Percentiles rank a stretch among this genome's conserved stretches.
phyloP scores from a whole-genome alignment of 306 rosid species.

The Quercus gilva region DNA sequence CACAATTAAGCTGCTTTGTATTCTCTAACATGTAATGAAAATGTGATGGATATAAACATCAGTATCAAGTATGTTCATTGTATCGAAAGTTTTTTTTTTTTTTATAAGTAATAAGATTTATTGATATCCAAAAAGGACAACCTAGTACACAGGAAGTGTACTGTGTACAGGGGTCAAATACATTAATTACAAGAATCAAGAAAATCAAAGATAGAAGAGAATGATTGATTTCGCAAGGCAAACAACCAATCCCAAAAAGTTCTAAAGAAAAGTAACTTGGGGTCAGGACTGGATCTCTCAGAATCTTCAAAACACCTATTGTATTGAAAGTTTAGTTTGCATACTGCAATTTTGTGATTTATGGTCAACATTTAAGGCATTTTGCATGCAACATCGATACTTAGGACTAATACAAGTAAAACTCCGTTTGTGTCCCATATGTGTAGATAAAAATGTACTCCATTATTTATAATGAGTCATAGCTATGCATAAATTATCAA shows the following conservation, averaged over 20 bases:
- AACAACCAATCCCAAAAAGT: too few species aligned
- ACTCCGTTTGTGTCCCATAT: background rate
- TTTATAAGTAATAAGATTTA: too few species aligned
- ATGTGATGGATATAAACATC: background rate
- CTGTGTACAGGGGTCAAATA: too few species aligned
- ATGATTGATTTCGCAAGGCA: too few species aligned
- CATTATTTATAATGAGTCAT: background rate
- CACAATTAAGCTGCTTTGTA: constrained; percentile 9
- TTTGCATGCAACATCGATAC: background rate
- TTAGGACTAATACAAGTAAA: background rate
- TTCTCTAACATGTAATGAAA: background rate
- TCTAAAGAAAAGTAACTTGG: too few species aligned
- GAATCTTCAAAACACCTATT: too few species aligned
- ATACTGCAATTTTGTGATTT: background rate
- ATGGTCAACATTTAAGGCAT: too few species aligned
- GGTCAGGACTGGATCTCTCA: too few species aligned
- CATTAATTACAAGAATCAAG: too few species aligned
- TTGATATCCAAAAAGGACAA: too few species aligned
- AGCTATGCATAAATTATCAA: background rate
- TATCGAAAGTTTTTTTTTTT: background rate
- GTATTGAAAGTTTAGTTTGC: background rate
- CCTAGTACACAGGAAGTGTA: too few species aligned
- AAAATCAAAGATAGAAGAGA: too few species aligned
- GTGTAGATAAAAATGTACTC: background rate
- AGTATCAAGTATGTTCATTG: background rate